phyloP scores from a whole-genome alignment of 2,329 filamentous ascomycete species.

The Hysterium pulicare region DNA sequence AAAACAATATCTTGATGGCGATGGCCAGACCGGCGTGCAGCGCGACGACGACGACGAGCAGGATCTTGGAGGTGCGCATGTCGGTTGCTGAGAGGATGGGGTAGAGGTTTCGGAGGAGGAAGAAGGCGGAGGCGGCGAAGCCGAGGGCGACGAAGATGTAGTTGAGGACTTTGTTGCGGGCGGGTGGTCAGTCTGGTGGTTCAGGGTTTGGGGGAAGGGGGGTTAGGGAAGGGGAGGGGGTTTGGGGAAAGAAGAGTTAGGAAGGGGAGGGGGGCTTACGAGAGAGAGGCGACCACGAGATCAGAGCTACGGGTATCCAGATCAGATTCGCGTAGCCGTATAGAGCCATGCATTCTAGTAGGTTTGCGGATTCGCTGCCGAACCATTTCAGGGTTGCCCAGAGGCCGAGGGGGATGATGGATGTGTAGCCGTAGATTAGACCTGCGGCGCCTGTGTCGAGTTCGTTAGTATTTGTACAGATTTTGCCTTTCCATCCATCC shows the following conservation, averaged over 20 bases:
- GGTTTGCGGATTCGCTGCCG: slow-evolving; percentile 85
- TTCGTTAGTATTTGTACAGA: no score
- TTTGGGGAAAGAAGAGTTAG: neutral
- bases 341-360: slow-evolving; percentile 91
- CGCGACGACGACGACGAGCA: slow-evolving; percentile 78
- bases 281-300: slow-evolving; percentile 82
- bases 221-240: neutral
- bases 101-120: slow-evolving; percentile 43
- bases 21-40: slow-evolving; percentile 88
- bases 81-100: slow-evolving; percentile 92
- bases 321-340: slow-evolving; percentile 97
- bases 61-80: slow-evolving; percentile 81
- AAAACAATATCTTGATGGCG: slow-evolving; percentile 96
- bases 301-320: slow-evolving; percentile 91
- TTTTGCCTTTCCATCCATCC: no score
- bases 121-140: slow-evolving; percentile 36
- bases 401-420: slow-evolving; percentile 72
- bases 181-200: neutral
- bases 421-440: slow-evolving; percentile 90
- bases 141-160: slow-evolving; percentile 83
- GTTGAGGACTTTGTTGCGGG: slow-evolving; percentile 66
- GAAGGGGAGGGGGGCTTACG: slow-evolving; percentile 36
- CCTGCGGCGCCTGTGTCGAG: slow-evolving; percentile 68
- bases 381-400: slow-evolving; percentile 94
- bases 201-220: neutral